These are phyloP conservation scores for Malassezia psittaci DNA, from an alignment of 1,284 basidiomycete genomes.

Conservation along the genomic window DNA sequence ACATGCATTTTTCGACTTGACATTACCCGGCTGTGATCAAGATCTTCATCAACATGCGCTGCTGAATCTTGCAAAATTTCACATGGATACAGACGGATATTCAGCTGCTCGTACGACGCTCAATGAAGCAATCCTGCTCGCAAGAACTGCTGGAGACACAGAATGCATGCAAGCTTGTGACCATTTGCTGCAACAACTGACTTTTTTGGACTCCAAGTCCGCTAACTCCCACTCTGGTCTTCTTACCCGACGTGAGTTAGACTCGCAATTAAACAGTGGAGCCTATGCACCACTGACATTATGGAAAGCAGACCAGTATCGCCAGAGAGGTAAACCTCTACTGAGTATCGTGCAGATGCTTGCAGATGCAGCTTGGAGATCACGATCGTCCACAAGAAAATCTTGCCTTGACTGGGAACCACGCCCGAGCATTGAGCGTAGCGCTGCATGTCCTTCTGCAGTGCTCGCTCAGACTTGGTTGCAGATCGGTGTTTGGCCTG, in stretches of 20 bases:
- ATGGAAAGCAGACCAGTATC: slow-evolving; percentile 12
- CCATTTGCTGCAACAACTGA: slow-evolving; percentile 13
- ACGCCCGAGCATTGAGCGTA: slow-evolving; percentile 16
- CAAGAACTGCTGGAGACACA: slow-evolving; percentile 13
- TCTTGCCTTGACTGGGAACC: slow-evolving; percentile 12
- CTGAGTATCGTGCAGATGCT: slow-evolving; percentile 6
- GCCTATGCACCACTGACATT: slow-evolving; percentile 10
- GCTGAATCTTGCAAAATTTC: slow-evolving; percentile 15
- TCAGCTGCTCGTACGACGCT: slow-evolving; percentile 10
- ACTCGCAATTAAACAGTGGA: slow-evolving; percentile 1
- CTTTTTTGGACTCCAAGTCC: not conserved
- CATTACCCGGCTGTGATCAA: slow-evolving; percentile 17
- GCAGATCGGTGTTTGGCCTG: slow-evolving; percentile 5
- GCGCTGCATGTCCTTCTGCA: slow-evolving; percentile 13
- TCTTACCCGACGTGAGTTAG: slow-evolving; percentile 5
- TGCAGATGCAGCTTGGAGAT: slow-evolving; percentile 7
- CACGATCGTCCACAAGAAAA: not conserved
- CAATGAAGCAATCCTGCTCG: slow-evolving; percentile 16
- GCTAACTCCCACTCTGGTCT: not conserved
- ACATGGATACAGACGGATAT: slow-evolving; percentile 5
- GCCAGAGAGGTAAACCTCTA: slow-evolving; percentile 6
- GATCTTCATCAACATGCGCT: slow-evolving; percentile 17
- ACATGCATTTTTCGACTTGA: slow-evolving; percentile 16
- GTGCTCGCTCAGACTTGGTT: slow-evolving; percentile 15
- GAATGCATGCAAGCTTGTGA: slow-evolving; percentile 19